A percentile compares a stretch with the other conserved stretches of the same genome.
Conservation (phyloP, 2,329 filamentous ascomycete genomes). For the Ophiocordyceps camponoti-saundersi region DNA sequence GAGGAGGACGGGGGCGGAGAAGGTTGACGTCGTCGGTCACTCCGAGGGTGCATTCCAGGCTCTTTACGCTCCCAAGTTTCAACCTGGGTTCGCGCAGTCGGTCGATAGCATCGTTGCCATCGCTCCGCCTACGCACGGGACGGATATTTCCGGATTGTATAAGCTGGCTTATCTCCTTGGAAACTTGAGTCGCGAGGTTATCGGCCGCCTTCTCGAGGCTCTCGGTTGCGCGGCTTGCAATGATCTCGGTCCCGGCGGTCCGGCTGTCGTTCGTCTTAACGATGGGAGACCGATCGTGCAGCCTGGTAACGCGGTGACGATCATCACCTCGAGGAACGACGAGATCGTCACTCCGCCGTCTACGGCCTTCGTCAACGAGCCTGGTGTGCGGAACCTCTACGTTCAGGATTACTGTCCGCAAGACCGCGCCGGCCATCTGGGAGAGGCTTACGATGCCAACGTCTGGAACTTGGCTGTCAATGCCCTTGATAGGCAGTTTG, state of each 20-base stretch:
- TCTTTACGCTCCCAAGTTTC: constrained; percentile 7
- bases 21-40: constrained; percentile 8
- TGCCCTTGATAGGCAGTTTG: constrained; percentile 4
- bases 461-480: constrained; percentile 6
- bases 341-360: constrained; percentile 3
- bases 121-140: constrained; percentile 8
- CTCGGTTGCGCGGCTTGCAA: constrained; percentile 4
- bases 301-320: constrained; percentile 3
- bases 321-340: constrained; percentile 4
- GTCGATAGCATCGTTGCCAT: constrained; percentile 7
- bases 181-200: background rate
- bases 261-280: constrained; percentile 3
- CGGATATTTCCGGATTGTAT: constrained; percentile 5
- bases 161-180: constrained; percentile 3
- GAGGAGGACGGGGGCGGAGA: constrained; percentile 4
- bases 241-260: constrained; percentile 3
- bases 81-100: constrained; percentile 1
- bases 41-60: constrained; percentile 8
- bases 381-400: constrained; percentile 4
- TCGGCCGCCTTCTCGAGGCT: background rate
- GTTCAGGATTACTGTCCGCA: constrained; percentile 5
- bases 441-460: constrained; percentile 3
- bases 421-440: constrained; percentile 4
- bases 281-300: constrained; percentile 5
- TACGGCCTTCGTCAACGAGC: constrained; percentile 5